phyloP scores from a whole-genome alignment of 495 filamentous ascomycete genomes.

The Amphirosellinia nigrospora region DNA sequence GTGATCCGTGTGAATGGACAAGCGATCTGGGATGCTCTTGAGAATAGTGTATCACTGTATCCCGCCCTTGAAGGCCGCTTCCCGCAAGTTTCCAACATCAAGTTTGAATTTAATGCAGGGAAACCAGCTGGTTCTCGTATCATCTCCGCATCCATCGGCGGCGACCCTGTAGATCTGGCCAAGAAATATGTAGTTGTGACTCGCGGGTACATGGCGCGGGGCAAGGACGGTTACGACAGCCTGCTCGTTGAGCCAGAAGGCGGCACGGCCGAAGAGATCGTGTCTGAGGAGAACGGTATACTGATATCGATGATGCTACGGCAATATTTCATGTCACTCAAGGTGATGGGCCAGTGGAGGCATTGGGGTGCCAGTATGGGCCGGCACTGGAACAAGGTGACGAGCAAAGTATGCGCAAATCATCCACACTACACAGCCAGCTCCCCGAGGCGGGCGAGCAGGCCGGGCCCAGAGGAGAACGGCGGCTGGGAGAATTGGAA shows the following conservation, averaged over 20 bases:
- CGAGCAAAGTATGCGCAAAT: constrained; percentile 55
- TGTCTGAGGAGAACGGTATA: constrained; percentile 84
- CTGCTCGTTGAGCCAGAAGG: constrained; percentile 73
- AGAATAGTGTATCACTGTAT: constrained; percentile 79
- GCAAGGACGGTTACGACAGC: constrained; percentile 83
- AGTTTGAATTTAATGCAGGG: constrained; percentile 69
- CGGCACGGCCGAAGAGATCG: constrained; percentile 74
- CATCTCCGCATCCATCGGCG: constrained; percentile 63
- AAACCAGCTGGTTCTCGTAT: constrained; percentile 66
- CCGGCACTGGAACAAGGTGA: constrained; percentile 67
- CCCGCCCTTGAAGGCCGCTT: constrained; percentile 84
- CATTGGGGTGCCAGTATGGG: constrained; percentile 63
- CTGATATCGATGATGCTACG: constrained; percentile 83
- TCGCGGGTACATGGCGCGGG: constrained; percentile 82
- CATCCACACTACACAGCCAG: constrained; percentile 45
- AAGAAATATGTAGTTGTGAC: constrained; percentile 73
- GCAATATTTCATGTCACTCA: constrained; percentile 87
- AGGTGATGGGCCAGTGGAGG: constrained; percentile 77
- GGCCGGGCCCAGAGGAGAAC: constrained; percentile 27
- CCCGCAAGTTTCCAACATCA: constrained; percentile 83
- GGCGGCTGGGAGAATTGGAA: constrained; percentile 51
- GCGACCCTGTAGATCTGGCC: constrained; percentile 62
- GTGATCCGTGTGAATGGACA: constrained; percentile 71
- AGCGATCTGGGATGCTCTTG: constrained; percentile 74
- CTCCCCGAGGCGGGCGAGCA: constrained; percentile 37